Evolutionary conservation across 805 yeast genomes (phyloP).

Genomic region (Yamadazyma phyllophila): DNA sequence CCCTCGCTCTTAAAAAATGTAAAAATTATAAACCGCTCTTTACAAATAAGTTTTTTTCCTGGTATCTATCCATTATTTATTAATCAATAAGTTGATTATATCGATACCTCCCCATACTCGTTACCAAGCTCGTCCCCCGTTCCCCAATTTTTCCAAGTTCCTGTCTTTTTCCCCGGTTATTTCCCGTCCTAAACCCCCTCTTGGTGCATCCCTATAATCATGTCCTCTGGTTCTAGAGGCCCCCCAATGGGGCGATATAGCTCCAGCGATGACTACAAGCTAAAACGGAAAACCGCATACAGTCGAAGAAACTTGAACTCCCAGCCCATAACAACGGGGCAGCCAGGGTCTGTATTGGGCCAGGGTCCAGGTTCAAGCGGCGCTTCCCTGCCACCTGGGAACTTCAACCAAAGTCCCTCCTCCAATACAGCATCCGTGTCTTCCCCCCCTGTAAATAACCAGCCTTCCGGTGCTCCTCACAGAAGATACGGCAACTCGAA

Average conservation of each 20-base stretch:
- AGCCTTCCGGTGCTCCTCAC: neutral
- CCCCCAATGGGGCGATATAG: constrained; percentile 10
- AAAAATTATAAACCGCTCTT: constrained; percentile 5
- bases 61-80: neutral
- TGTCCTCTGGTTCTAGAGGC: constrained; percentile 12
- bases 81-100: neutral
- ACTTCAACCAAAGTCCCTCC: neutral
- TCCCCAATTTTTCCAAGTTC: neutral
- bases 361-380: too few species aligned
- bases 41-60: constrained; percentile 4
- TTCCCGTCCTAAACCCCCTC: too few species aligned
- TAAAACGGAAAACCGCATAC: constrained; percentile 12
- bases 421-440: neutral
- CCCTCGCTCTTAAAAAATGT: neutral
- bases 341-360: too few species aligned
- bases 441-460: neutral
- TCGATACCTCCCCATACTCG: too few species aligned
- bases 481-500: neutral
- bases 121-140: neutral
- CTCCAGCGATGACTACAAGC: constrained; percentile 11
- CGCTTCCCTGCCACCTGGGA: neutral
- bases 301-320: neutral
- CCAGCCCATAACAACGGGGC: neutral
- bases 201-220: neutral
- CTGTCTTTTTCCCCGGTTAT: neutral